Evolutionary conservation across 768 basidiomycete species (phyloP).

Genomic region (Mycena olivaceomarginata): DNA sequence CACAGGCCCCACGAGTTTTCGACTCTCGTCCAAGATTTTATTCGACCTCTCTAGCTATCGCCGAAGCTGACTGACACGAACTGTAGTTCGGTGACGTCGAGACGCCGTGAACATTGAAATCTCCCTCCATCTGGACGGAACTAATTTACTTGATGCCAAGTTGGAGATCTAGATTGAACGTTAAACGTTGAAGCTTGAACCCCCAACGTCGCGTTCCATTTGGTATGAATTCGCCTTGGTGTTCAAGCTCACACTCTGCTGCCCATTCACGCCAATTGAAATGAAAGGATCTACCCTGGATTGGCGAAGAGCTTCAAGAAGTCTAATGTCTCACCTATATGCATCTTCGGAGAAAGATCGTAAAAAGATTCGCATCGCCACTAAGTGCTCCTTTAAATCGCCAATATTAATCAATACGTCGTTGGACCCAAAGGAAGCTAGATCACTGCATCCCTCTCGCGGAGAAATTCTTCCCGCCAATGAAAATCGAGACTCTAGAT

Average conservation of each 20-base stretch:
- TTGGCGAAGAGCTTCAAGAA: background rate
- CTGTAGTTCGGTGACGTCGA: background rate
- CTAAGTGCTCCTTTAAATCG: too few species aligned
- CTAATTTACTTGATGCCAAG: too few species aligned
- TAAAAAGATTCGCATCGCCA: background rate
- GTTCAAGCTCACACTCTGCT: too few species aligned
- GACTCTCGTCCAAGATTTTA: slow-evolving; percentile 33
- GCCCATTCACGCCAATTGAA: too few species aligned
- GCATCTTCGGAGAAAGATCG: slow-evolving; percentile 28
- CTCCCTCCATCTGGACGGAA: too few species aligned
- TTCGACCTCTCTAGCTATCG: slow-evolving; percentile 26
- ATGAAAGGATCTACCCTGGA: too few species aligned
- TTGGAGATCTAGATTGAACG: too few species aligned
- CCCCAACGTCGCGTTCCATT: too few species aligned
- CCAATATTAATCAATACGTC: background rate
- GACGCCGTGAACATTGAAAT: too few species aligned
- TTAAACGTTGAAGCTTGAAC: too few species aligned
- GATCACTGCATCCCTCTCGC: slow-evolving; percentile 54
- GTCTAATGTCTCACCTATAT: slow-evolving; percentile 2
- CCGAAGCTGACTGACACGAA: background rate
- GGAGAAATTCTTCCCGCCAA: slow-evolving; percentile 83
- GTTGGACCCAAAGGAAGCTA: slow-evolving; percentile 25
- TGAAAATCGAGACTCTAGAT: slow-evolving; percentile 66
- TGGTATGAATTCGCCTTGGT: too few species aligned
- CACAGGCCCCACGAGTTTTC: slow-evolving; percentile 37